Evolutionary conservation across 2,329 filamentous ascomycete genomes (phyloP).

Genomic region (Colletotrichum tanaceti): DNA sequence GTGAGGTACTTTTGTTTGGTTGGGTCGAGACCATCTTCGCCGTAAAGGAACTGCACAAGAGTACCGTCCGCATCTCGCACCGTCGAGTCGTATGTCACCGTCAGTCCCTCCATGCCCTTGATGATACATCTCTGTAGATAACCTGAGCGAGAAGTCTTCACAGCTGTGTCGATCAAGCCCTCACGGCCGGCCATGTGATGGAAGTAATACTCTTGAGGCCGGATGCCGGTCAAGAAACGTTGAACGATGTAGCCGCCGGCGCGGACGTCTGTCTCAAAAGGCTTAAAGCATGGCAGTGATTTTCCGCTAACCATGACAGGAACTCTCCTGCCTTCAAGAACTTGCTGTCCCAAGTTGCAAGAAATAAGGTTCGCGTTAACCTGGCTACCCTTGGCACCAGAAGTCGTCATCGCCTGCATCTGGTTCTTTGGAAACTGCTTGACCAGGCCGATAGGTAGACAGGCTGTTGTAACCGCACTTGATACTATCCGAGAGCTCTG

Average conservation of each 20-base stretch:
- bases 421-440: conserved; percentile 97
- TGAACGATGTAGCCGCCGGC: conserved; percentile 95
- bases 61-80: conserved; percentile 95
- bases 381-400: conserved; percentile 90
- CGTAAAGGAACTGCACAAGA: conserved; percentile 94
- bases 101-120: conserved; percentile 97
- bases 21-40: conserved; percentile 94
- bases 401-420: conserved; percentile 99
- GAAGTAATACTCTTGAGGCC: conserved; percentile 98
- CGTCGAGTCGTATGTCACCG: conserved; percentile 91
- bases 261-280: conserved; percentile 88
- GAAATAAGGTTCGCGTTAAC: conserved; percentile 99
- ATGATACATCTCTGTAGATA: conserved; percentile 97
- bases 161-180: conserved; percentile 97
- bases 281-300: conserved; percentile 91
- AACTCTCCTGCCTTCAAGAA: conserved; percentile 93
- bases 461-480: conserved; percentile 79
- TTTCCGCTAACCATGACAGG: conserved; percentile 98
- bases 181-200: conserved; percentile 99
- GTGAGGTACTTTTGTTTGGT: conserved; percentile 92
- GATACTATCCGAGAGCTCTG: conserved; percentile 76
- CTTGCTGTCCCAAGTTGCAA: conserved; percentile 96
- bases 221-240: conserved; percentile 96
- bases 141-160: conserved; percentile 97
- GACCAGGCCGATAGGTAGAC: conserved; percentile 83